Base-by-base conservation (phyloP, 2,329 filamentous ascomycete species). In the Pseudogymnoascus pannorum region DNA sequence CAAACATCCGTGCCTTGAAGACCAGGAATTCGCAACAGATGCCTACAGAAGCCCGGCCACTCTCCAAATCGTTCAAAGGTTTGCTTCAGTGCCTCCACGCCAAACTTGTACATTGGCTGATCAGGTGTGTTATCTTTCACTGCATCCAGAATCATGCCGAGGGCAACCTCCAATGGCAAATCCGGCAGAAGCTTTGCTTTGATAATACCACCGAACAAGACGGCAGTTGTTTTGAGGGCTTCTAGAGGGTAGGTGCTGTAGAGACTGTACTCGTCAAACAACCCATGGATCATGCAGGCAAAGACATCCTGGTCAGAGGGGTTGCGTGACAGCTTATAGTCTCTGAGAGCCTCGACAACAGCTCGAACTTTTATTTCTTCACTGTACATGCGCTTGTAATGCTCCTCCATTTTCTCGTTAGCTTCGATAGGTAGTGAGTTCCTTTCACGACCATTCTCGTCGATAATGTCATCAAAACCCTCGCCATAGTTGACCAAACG, bases 311-410 rank as follows among this genome's bases (percentile, higher is more conserved):
- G 94, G 64, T 97, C 91, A 14, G 87, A 78, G 1, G 91, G 82
- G 63, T 94, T 89, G 57, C 86, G 85, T 0, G 95, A 97, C 61
- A 86, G 86, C 73, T 99, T 97, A 77, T 96, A 96, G 61, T 84
- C 83, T 65, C 91, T 87, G 69, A 99, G 83, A 38, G 91, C 84
- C 64, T 89, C 87, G 59, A 99, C 88, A 66, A 99, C 89, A 60
- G 91, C 86, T 61, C 91, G 85, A 16, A 97, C 89, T 65, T 93
- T 88, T 18, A 92, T 86, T 67, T 97, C 91, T 66, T 91, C 88
- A 66, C 91, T 89, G 72, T 99, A 99, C 92, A 99, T 97, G 70
- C 90, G 90, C 75, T 96, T 97, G 74, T 97, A 99, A 65, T 96
- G 87, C 67, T 97, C 91, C 71, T 97, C 92, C 94, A 99, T 99